phyloP scores from a whole-genome alignment of 192 early-diverging fungal species.

The Gaertneriomyces sp. region DNA sequence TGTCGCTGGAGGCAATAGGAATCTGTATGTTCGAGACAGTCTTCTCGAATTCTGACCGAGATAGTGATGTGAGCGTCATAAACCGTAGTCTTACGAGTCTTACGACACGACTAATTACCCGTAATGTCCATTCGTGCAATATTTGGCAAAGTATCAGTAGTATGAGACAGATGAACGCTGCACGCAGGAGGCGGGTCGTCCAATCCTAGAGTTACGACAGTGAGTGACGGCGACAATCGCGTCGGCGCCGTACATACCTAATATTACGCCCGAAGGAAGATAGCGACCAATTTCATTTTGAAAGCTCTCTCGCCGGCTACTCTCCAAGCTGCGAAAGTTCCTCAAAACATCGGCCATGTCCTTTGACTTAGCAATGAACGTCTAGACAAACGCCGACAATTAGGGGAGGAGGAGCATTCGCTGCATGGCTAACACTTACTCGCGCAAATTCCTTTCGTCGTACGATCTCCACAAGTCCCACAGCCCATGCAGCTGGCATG shows the following conservation, averaged over 20 bases:
- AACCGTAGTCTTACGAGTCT: slow-evolving; percentile 4
- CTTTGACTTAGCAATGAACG: slow-evolving; percentile 38
- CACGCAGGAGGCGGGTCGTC: slow-evolving; percentile 41
- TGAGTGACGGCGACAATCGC: too few species aligned
- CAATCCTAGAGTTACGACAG: slow-evolving; percentile 26
- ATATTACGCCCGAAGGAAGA: slow-evolving; percentile 33
- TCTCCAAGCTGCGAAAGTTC: slow-evolving; percentile 34
- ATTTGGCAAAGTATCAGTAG: slow-evolving; percentile 37
- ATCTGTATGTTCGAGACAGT: slow-evolving; percentile 38
- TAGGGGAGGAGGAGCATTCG: background rate
- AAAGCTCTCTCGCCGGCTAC: slow-evolving; percentile 40
- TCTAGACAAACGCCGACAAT: background rate
- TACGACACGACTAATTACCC: slow-evolving; percentile 16
- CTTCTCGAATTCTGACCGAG: slow-evolving; percentile 34
- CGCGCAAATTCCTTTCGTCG: slow-evolving; percentile 44
- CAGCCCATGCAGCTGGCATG: slow-evolving; percentile 53
- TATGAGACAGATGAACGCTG: slow-evolving; percentile 39
- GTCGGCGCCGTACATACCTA: slow-evolving; percentile 6
- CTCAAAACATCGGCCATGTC: slow-evolving; percentile 40
- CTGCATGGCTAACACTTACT: background rate
- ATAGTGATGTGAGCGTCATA: background rate
- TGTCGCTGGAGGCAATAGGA: slow-evolving; percentile 33
- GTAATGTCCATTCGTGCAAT: slow-evolving; percentile 34
- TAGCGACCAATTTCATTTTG: slow-evolving; percentile 41
- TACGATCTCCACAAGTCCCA: slow-evolving; percentile 46